Conservation (phyloP, 148 eudicot genomes). For the Spergularia marina region DNA sequence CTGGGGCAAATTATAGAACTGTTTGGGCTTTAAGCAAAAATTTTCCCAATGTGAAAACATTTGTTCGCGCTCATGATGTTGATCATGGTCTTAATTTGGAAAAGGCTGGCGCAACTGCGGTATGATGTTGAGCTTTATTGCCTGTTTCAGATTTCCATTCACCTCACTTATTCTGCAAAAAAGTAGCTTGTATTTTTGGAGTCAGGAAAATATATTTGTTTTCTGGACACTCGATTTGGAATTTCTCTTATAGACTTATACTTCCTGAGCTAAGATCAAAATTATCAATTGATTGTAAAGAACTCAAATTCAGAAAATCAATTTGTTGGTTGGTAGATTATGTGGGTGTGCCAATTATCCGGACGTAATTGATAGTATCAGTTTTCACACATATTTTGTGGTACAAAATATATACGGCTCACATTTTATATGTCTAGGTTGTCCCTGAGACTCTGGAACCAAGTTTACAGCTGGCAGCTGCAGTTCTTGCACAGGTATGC, state of each 20-base stretch:
- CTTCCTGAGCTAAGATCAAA: too few species aligned
- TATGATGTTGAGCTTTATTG: conserved; percentile 32
- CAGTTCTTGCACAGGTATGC: conserved; percentile 91
- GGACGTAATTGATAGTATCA: not conserved
- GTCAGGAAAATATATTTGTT: not conserved
- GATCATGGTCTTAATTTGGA: conserved; percentile 99
- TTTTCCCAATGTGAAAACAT: conserved; percentile 92
- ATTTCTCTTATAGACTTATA: too few species aligned
- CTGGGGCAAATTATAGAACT: conserved; percentile 98
- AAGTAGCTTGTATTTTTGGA: not conserved
- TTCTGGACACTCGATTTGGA: too few species aligned
- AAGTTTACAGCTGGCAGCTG: conserved; percentile 91
- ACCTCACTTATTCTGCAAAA: conserved; percentile 6
- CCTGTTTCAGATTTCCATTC: not conserved
- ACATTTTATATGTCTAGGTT: conserved; percentile 46
- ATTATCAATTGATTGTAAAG: too few species aligned
- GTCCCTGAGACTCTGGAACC: conserved; percentile 97
- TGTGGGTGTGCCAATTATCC: too few species aligned
- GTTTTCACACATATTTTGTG: conserved; percentile 3
- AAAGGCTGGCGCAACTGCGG: conserved; percentile 99
- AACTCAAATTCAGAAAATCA: too few species aligned
- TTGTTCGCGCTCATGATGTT: conserved; percentile 98
- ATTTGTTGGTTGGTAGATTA: too few species aligned
- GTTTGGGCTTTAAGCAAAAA: conserved; percentile 98
- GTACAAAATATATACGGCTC: conserved; percentile 1